These are phyloP conservation scores for Kwoniella sp. DNA, from an alignment of 768 basidiomycete species.

Conservation along the genomic window DNA sequence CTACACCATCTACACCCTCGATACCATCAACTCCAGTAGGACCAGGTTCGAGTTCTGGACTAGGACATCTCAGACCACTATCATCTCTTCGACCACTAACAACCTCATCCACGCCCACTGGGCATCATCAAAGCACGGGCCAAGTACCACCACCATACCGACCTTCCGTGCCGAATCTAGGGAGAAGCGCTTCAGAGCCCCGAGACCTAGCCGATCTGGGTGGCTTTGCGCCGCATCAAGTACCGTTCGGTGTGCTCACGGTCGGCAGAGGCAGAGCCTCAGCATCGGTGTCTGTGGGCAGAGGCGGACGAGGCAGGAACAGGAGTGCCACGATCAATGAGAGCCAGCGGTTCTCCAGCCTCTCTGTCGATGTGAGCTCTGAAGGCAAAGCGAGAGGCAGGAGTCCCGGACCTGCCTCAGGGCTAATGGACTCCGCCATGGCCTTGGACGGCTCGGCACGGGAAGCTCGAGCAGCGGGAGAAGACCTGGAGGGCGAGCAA, in stretches of 20 bases:
- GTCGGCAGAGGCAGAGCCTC: slow-evolving; percentile 11
- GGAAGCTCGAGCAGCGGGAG: background rate
- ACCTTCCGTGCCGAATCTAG: slow-evolving; percentile 15
- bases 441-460: background rate
- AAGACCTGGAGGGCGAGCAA: background rate
- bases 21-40: slow-evolving; percentile 6
- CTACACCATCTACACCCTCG: slow-evolving; percentile 6
- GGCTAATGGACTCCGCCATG: background rate
- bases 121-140: background rate
- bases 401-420: slow-evolving; percentile 21
- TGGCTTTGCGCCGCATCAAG: slow-evolving; percentile 13
- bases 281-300: background rate
- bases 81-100: slow-evolving; percentile 2
- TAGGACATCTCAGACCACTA: slow-evolving; percentile 1
- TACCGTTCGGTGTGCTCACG: background rate
- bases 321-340: slow-evolving; percentile 6
- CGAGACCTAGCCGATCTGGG: slow-evolving; percentile 13
- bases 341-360: background rate
- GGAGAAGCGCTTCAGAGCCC: slow-evolving; percentile 11
- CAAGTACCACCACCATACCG: slow-evolving; percentile 1
- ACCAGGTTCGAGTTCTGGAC: too few species aligned
- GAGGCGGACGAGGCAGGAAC: background rate
- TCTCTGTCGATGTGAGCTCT: background rate
- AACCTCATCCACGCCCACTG: background rate
- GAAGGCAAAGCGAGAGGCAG: slow-evolving; percentile 10